Base-by-base conservation (phyloP, 2,329 filamentous ascomycete genomes). In the Penicillium crustosum region DNA sequence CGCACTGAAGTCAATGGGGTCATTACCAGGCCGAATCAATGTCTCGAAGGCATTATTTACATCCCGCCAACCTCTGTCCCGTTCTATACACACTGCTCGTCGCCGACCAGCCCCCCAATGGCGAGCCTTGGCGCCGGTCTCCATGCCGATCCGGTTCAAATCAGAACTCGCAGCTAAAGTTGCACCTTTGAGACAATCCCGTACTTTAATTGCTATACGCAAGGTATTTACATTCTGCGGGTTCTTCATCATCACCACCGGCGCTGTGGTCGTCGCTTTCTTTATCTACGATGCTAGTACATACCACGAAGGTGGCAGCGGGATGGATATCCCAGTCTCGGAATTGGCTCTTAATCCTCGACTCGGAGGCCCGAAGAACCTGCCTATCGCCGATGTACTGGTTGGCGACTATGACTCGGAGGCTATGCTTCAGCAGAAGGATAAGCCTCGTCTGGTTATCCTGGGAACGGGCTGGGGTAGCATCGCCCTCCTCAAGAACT, bases 391-490 rank as follows among this genome's bases (percentile, higher is more conserved):
- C 21, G 91, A 97, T 63, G 86, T 89, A 25, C 85, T 93, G 60
- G 87, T 99, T 41, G 93, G 96, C 70, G 94, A 97, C 70, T 87
- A 96, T 66, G 93, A 97, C 64, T 86, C 79, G 52, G 84, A 88
- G 15, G 83, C 84, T 56, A 92, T 87, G 76, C 82, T 81, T 61
- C 81, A 79, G 49, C 85, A 88, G 73, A 94, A 91, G 77, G 84
- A 93, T 70, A 99, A 99, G 79, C 94, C 94, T 5, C 90, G 89
- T 70, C 79, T 99, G 68, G 94, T 99, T 41, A 89, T 99, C 58
- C 78, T 99, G 35, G 94, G 94, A 21, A 93, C 93, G 17, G 94
- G 94, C 44, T 99, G 94, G 94, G 94, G 93, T 53, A 91, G 91
- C 68, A 90, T 99, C 60, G 91, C 93, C 5, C 79, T 99, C 58